A percentile compares a stretch with the other conserved stretches of the same genome.
Evolutionary conservation across 1,284 basidiomycete genomes (phyloP).

Genomic region (Marasmius fiardii): DNA sequence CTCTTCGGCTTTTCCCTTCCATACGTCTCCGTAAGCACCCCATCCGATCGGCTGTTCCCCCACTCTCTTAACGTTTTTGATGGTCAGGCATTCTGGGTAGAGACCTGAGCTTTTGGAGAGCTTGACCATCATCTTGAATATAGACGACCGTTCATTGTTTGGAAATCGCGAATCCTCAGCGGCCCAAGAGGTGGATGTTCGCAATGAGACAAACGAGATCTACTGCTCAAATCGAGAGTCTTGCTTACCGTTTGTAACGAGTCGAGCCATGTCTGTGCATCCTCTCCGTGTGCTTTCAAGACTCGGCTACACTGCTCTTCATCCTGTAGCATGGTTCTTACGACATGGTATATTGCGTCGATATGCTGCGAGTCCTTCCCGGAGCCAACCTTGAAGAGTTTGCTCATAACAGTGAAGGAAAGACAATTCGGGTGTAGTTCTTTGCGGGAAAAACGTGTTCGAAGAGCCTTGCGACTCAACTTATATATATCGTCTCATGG

Average conservation of each 20-base stretch:
- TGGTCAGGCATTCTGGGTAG: not conserved
- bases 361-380: too few species aligned
- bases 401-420: too few species aligned
- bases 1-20: not conserved
- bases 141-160: not conserved
- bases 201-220: too few species aligned
- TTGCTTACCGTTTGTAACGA: not conserved
- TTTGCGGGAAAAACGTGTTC: too few species aligned
- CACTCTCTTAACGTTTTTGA: not conserved
- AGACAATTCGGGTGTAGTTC: too few species aligned
- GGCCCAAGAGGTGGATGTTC: not conserved
- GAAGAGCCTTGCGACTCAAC: too few species aligned
- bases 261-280: not conserved
- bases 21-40: constrained; percentile 3
- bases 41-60: not conserved
- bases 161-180: not conserved
- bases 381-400: too few species aligned
- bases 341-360: too few species aligned
- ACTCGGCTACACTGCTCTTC: not conserved
- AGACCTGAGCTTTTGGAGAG: not conserved
- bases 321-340: too few species aligned
- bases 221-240: too few species aligned
- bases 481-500: too few species aligned
- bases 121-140: not conserved
- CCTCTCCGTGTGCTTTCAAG: not conserved